A percentile compares a stretch with the other conserved stretches of the same genome.
phyloP scores from a whole-genome alignment of 192 early-diverging fungal species.

The Linnemannia hyalina region DNA sequence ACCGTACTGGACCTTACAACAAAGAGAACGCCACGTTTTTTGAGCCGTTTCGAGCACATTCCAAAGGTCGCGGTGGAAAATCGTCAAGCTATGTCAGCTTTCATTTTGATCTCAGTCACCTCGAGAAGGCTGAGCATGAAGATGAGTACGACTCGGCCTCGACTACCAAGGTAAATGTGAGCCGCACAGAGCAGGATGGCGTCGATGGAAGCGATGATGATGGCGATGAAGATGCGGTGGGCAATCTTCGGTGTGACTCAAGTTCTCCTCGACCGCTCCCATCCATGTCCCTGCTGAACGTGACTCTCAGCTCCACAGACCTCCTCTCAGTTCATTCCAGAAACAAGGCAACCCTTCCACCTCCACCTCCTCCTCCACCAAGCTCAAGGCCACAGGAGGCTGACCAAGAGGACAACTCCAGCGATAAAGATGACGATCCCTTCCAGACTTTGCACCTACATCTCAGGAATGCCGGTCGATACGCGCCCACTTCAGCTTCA shows the following conservation, averaged over 20 bases:
- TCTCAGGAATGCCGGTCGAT: background rate
- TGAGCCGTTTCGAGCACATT: slow-evolving; percentile 1
- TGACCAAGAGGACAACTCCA: background rate
- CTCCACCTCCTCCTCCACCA: background rate
- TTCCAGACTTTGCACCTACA: background rate
- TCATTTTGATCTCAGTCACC: slow-evolving; percentile 18
- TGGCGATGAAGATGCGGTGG: background rate
- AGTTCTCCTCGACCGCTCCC: background rate
- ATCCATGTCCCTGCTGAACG: background rate
- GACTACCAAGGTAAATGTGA: background rate
- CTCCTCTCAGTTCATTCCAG: background rate
- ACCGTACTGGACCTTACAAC: background rate
- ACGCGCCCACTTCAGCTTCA: background rate
- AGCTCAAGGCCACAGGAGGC: background rate
- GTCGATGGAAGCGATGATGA: background rate
- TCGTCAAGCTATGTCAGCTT: slow-evolving; percentile 12
- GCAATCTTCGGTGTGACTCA: background rate
- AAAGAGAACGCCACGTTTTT: slow-evolving; percentile 8
- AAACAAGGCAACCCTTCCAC: background rate
- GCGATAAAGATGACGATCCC: background rate
- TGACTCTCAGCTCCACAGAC: background rate
- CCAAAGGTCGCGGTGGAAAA: background rate
- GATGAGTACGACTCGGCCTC: background rate
- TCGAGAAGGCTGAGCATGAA: background rate
- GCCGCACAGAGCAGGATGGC: too few relatives aligned